Base-by-base conservation (phyloP, 1,284 basidiomycete species). In the Tilletia indica region DNA sequence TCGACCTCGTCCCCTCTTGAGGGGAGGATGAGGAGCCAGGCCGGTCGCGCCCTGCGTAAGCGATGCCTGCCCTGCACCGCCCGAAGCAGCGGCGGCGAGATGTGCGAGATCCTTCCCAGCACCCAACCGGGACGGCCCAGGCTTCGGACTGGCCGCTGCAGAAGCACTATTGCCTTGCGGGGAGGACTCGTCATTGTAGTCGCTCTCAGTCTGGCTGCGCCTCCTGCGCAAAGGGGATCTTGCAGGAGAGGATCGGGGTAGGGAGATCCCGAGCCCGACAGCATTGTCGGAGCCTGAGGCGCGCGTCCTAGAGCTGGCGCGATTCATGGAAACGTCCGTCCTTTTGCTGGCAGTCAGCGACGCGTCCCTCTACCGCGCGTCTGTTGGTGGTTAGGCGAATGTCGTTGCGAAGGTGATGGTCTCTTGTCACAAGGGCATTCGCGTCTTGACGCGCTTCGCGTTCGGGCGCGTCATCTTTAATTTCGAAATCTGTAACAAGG, bases 201-300 rank as follows among this genome's bases (percentile, higher is more conserved):
- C 61, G 61, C 61, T 64, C 34, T 64, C 61, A 11, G 61, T 64
- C 61, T 64, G 34, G 34, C 61, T 64, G 36, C 61, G 61, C 9
- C 61, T 34, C 14, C 61, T 38, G 19, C 61, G 34, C 38, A 38
- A 14, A 19, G 61, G 61, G 12, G 61, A 64, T 14, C 38, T 25
- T 11, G 16, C 36, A 4, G 61, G 61, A 16, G 61, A 38, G 34
- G 38, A 39, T 21, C 36, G 38, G 38, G 34, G 21, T 34, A 67
- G n/a, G 11, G 9, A 21, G 47, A 49, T 12, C 16, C 66, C 45
- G 0, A 67, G 66, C 4, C 45, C 42, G 9, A 67, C 31, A 34
- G 12, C 58, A 34, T 21, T 19, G 16, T 8, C n/a, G 51, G 16
- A 19, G 51, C 51, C 11, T 19, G 21, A 19, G 51, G 11, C 51